Evolutionary conservation across 73 alveolate species (phyloP), one percentile per base, ranked within the genome.

Genomic region (Blepharisma japonicum): DNA sequence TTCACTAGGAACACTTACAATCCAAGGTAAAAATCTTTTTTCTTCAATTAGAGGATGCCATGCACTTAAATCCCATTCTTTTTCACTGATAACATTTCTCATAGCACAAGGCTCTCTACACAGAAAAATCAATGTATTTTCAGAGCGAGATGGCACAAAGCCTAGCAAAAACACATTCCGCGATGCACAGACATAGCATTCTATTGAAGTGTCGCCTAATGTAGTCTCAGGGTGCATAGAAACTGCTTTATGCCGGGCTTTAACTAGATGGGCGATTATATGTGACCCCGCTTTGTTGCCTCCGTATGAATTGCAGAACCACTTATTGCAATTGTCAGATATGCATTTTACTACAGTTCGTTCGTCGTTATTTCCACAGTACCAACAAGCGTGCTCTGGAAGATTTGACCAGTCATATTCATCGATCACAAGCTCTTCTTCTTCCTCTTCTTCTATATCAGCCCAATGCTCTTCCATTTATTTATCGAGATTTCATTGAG

Each of bases 131-230:
- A 49, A 11, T 2, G 55, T 56, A 42, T 85, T 89, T 9, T 89
- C 97, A 67, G 82, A 81, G 71, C 92, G 84, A 0, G 96, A 83
- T 20, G 93, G 87, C 66, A 91, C 89, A 71, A 90, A 85, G 51
- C 99, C 99, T 46, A 96, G 92, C 77, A 92, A 78, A 83, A 96
- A 96, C 54, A 96, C 90, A 80, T 90, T 96, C 85, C 90, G 92
- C 80, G 93, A 85, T 25, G 92, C 79, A 71, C 99, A 96, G 68
- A 90, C 81, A 89, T 92, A 96, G 91, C 99, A 96, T 81, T 96
- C 98, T 45, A 96, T 80, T 56, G 79, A 56, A 47, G 95, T 90
- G 66, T 96, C 99, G 9, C 97, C 98, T 14, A 94, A 83, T 25
- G 92, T 92, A 7, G 98, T 89, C 50, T 85, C 94, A 21, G 94